These are phyloP conservation scores for Rubus idaeus DNA, from an alignment of 306 rosid species.

Conservation along the genomic window DNA sequence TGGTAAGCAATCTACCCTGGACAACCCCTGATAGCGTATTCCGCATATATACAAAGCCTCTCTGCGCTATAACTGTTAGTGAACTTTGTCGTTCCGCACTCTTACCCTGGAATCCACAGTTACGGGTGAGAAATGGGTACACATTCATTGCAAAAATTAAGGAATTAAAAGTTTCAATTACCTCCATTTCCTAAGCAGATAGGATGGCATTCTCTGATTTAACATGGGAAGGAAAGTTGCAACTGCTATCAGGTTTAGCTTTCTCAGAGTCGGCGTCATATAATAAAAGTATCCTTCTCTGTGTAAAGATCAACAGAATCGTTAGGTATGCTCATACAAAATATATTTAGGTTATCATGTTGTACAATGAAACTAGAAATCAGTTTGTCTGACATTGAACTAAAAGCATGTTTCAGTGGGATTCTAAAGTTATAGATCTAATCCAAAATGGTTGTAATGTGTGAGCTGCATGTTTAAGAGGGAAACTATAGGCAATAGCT, in stretches of 20 bases:
- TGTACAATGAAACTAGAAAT: background rate
- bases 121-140: background rate
- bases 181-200: conserved; percentile 44
- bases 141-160: background rate
- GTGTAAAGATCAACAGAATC: conserved; percentile 17
- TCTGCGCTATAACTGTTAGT: background rate
- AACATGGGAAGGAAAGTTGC: conserved; percentile 27
- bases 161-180: background rate
- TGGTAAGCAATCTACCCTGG: background rate
- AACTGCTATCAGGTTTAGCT: conserved; percentile 33
- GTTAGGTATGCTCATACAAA: background rate
- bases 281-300: conserved; percentile 65
- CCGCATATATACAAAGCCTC: conserved; percentile 23
- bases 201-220: conserved; percentile 57
- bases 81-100: conserved; percentile 3
- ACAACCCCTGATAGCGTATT: background rate
- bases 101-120: background rate
- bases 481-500: background rate
- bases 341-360: background rate
- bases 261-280: conserved; percentile 42
- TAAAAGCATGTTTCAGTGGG: background rate
- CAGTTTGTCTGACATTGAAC: background rate
- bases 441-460: background rate
- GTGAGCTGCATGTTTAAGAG: too few relatives aligned
- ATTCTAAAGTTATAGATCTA: background rate